A percentile compares a stretch with the other conserved stretches of the same genome.
phyloP scores from a whole-genome alignment of 2,329 filamentous ascomycete genomes.

The Stemphylium beticola region DNA sequence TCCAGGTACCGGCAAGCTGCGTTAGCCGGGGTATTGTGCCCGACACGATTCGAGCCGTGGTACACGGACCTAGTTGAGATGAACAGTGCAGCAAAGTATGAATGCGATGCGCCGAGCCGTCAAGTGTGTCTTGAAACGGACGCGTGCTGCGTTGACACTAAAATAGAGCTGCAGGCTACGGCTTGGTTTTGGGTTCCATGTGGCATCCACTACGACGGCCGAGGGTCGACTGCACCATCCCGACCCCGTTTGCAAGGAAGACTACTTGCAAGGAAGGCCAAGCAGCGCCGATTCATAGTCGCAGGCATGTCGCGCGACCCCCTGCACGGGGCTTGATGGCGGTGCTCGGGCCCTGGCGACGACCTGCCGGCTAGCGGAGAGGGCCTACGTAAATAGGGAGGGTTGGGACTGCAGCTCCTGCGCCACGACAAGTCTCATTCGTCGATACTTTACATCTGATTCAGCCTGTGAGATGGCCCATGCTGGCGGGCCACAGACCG shows the following conservation, averaged over 20 bases:
- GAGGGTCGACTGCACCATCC: slow-evolving; percentile 15
- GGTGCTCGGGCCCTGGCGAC: slow-evolving; percentile 23
- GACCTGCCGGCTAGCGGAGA: slow-evolving; percentile 17
- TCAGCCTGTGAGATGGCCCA: slow-evolving; percentile 10
- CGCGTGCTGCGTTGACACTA: slow-evolving; percentile 12
- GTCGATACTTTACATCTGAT: slow-evolving; percentile 24
- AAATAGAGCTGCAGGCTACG: slow-evolving; percentile 10
- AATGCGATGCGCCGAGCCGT: slow-evolving; percentile 15
- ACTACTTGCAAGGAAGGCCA: slow-evolving; percentile 21
- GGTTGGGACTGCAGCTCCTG: slow-evolving; percentile 17
- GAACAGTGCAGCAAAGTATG: slow-evolving; percentile 13
- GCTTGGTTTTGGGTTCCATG: slow-evolving; percentile 24
- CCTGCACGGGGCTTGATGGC: slow-evolving; percentile 23
- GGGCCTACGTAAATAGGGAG: slow-evolving; percentile 28
- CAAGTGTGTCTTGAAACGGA: slow-evolving; percentile 10
- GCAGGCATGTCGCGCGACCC: slow-evolving; percentile 28
- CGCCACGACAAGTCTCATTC: slow-evolving; percentile 24
- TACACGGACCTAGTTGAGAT: slow-evolving; percentile 23
- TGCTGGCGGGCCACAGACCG: slow-evolving; percentile 24
- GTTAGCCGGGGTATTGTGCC: slow-evolving; percentile 29
- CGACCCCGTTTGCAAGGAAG: too few species aligned
- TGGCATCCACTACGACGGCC: slow-evolving; percentile 4
- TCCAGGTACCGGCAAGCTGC: slow-evolving; percentile 35
- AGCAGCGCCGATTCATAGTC: slow-evolving; percentile 18
- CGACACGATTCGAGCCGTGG: slow-evolving; percentile 29